Evolutionary conservation across 202 grass and related monocot genomes (phyloP), one percentile per base, ranked within the genome.

Genomic region (Setaria viridis): DNA sequence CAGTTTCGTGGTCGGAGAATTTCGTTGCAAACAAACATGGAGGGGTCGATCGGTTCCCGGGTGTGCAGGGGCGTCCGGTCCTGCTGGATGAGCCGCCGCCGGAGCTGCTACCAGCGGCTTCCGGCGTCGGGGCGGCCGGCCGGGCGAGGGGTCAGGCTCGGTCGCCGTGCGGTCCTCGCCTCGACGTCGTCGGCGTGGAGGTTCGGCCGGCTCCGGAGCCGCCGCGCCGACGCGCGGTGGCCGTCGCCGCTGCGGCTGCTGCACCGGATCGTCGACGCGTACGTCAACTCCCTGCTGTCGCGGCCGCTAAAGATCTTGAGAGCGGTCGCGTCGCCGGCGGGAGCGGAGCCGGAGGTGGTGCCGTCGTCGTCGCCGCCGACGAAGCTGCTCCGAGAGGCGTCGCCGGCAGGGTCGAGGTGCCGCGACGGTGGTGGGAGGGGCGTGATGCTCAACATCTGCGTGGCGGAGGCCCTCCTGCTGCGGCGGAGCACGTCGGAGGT

Each of bases 381-480:
- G 37, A 53, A 19, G 48, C 67, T 4, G 72, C 43, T 1, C 37
- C 67, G 67, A 8, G 37, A 9, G 1, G 49, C 16, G 14, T 46
- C 78, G 55, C 56, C 25, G 37, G 32, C 15, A 50, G 29, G 50
- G 63, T 47, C 43, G 12, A 87, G 55, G 46, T 30, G 30, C 17
- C 41, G 16, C 2, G 62, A 2, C 15, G n/a, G 21, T 64, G 33
- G 68, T 16, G 62, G 34, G 81, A 88, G 67, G 19, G 71, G 50
- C 25, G 81, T 84, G 67, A 17, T 84, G 80, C 87, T 84, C 21
- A 88, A 84, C 32, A 17, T 88, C 21, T 88, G 74, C 56, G 74
- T 84, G 34, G 73, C 67, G 35, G 87, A 84, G 76, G 74, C 47
- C 37, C 81, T 88, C 54, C 67, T 50, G 25, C 66, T 50, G 25